Evolutionary conservation across 1,284 basidiomycete species (phyloP).

Genomic region (Pseudozyma hubeiensis): DNA sequence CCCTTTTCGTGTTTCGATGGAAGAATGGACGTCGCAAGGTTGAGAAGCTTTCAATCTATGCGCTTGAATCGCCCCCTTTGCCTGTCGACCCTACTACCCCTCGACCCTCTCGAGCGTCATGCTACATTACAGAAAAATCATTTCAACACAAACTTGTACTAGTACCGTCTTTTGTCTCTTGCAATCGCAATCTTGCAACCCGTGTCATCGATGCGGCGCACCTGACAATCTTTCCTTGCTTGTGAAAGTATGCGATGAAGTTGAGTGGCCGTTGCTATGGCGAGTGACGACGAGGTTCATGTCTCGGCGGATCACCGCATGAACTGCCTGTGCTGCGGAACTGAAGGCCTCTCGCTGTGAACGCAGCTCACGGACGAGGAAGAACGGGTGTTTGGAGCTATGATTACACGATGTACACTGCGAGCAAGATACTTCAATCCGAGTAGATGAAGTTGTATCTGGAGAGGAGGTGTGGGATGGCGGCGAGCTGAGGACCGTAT

Average conservation of each 20-base stretch:
- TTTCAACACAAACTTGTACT: conserved; percentile 34
- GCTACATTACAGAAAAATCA: conserved; percentile 31
- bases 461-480: conserved; percentile 91
- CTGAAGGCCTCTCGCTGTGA: no score
- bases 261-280: background rate
- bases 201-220: conserved; percentile 16
- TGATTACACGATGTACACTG: conserved; percentile 22
- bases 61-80: background rate
- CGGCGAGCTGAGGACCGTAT: conserved; percentile 90
- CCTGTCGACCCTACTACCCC: background rate
- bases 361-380: background rate
- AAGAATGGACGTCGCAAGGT: conserved; percentile 16
- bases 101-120: conserved; percentile 17
- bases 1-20: conserved; percentile 1
- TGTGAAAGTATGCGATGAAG: background rate
- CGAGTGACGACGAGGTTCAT: background rate
- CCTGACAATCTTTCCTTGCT: background rate
- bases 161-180: conserved; percentile 25
- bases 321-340: no score
- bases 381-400: conserved; percentile 1
- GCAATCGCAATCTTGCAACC: conserved; percentile 25
- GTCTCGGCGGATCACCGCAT: no score
- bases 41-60: background rate
- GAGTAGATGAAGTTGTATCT: conserved; percentile 74
- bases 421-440: conserved; percentile 21